Percentiles rank a stretch among this genome's conserved stretches.
Evolutionary conservation across 257 asterid genomes (phyloP).

Genomic region (Nicotiana benthamiana): DNA sequence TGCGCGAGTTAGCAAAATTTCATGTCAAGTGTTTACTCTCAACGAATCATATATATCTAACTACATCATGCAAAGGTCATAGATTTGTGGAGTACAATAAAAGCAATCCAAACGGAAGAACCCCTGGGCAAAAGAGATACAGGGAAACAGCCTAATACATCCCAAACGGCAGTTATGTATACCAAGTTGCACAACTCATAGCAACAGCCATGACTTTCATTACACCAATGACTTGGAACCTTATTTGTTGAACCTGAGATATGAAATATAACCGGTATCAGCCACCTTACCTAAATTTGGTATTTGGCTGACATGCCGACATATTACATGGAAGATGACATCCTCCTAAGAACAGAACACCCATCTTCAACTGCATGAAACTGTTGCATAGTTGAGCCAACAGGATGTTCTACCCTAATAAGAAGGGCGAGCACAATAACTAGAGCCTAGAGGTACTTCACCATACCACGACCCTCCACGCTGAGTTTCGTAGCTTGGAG

Average conservation of each 20-base stretch:
- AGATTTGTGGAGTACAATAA: no score
- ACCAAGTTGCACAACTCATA: background rate
- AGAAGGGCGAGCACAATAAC: background rate
- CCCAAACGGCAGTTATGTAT: background rate
- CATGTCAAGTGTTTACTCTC: no score
- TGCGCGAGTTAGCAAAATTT: no score
- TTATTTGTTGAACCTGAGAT: background rate
- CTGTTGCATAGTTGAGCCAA: background rate
- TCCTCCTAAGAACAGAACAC: background rate
- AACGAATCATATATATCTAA: no score
- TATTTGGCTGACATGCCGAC: background rate
- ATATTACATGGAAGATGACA: background rate
- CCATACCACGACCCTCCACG: slow-evolving; percentile 96
- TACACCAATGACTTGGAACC: background rate
- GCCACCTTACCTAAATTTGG: background rate
- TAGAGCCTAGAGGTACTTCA: slow-evolving; percentile 54
- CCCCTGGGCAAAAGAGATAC: background rate
- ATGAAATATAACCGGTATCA: background rate
- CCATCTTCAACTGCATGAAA: background rate
- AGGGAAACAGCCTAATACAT: background rate
- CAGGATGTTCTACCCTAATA: background rate
- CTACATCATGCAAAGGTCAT: no score
- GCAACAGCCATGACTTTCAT: background rate
- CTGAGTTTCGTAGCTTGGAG: slow-evolving; percentile 93
- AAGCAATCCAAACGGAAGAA: background rate